phyloP scores from a whole-genome alignment of 1,284 basidiomycete species.

The Schizophyllum commune region DNA sequence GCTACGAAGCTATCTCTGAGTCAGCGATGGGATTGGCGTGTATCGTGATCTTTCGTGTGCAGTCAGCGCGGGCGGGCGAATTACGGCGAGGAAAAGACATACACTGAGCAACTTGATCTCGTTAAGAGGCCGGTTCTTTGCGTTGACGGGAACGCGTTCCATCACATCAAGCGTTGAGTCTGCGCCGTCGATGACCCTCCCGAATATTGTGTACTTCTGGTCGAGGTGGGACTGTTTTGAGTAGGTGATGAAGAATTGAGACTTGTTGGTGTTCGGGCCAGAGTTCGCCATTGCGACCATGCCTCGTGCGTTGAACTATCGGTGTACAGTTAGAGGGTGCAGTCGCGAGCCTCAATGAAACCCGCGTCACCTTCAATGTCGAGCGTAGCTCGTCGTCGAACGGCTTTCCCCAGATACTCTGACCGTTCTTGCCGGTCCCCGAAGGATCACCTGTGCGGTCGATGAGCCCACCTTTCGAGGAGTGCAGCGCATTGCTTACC shows the following conservation, averaged over 20 bases:
- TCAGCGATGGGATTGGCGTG: slow-evolving; percentile 94
- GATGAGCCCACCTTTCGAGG: background rate
- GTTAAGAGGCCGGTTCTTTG: slow-evolving; percentile 81
- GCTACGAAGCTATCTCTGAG: slow-evolving; percentile 19
- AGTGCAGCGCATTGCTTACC: background rate
- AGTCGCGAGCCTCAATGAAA: background rate
- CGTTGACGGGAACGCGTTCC: slow-evolving; percentile 85
- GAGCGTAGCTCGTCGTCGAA: slow-evolving; percentile 88
- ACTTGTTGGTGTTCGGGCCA: slow-evolving; percentile 90
- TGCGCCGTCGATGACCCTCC: slow-evolving; percentile 90
- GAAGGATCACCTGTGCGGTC: slow-evolving; percentile 60
- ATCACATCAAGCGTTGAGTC: slow-evolving; percentile 86
- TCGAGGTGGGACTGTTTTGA: slow-evolving; percentile 89
- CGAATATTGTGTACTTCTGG: slow-evolving; percentile 92
- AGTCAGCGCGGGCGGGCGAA: slow-evolving; percentile 1
- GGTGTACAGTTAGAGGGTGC: background rate
- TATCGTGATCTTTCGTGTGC: slow-evolving; percentile 65
- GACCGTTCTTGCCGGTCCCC: slow-evolving; percentile 75
- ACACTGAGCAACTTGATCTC: slow-evolving; percentile 82
- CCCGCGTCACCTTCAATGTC: slow-evolving; percentile 70
- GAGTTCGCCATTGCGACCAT: slow-evolving; percentile 97
- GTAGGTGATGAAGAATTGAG: slow-evolving; percentile 93
- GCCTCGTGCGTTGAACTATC: slow-evolving; percentile 86
- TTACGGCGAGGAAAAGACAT: slow-evolving; percentile 21
- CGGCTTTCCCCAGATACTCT: slow-evolving; percentile 81